Conservation (phyloP, 2,329 filamentous ascomycete species). For the Sporothrix mexicana region DNA sequence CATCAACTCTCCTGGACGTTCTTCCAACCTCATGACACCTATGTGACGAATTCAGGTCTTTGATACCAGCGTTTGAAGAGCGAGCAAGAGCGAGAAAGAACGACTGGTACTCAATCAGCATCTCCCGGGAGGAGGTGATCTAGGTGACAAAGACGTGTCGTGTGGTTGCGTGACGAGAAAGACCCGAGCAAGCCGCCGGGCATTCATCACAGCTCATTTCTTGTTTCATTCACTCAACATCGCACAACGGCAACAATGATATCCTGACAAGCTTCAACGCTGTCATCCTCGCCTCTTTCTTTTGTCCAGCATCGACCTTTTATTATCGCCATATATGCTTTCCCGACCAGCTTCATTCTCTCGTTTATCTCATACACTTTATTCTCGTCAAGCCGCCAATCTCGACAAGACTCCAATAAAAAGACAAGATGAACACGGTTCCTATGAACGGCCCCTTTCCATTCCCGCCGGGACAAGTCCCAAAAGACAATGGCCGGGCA, state of each 20-base stretch:
- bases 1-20: too few relatives aligned
- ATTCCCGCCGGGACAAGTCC: neutral
- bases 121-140: neutral
- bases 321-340: neutral
- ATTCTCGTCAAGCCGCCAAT: too few relatives aligned
- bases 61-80: neutral
- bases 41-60: neutral
- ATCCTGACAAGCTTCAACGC: conserved; percentile 17
- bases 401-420: too few relatives aligned
- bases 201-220: conserved; percentile 16
- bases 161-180: conserved; percentile 12
- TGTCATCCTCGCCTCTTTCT: neutral
- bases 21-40: too few relatives aligned
- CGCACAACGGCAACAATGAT: conserved; percentile 26
- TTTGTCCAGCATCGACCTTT: neutral
- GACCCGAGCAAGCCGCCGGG: neutral
- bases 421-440: too few relatives aligned
- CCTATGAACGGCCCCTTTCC: neutral
- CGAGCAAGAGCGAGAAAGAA: neutral
- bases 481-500: neutral
- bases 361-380: neutral
- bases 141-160: neutral
- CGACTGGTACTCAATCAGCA: neutral
- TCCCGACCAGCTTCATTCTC: too few relatives aligned
- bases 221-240: neutral